A percentile compares a stretch with the other conserved stretches of the same genome.
phyloP scores from a whole-genome alignment of 2,329 filamentous ascomycete species.

The Whalleya microplaca region DNA sequence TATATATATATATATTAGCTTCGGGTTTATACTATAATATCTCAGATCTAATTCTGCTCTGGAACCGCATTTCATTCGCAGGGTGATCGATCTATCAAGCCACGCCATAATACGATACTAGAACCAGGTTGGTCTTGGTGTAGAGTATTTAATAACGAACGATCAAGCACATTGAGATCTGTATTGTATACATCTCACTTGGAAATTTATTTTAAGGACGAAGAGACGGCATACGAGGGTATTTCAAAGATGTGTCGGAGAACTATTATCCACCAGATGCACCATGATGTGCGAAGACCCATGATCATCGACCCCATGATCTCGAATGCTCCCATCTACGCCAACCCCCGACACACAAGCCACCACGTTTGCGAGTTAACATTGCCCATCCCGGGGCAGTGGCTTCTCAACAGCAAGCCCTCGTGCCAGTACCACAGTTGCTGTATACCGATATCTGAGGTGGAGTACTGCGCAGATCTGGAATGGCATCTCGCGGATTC shows the following conservation, averaged over 20 bases:
- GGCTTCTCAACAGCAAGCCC: not conserved
- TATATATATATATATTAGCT: not conserved
- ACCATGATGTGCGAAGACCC: slow-evolving; percentile 32
- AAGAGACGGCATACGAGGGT: not conserved
- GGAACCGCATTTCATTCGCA: not conserved
- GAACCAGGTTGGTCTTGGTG: not conserved
- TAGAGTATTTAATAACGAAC: not conserved
- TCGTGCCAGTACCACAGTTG: slow-evolving; percentile 33
- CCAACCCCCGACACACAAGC: slow-evolving; percentile 26
- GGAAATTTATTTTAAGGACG: not conserved
- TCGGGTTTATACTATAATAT: not conserved
- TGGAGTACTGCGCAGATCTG: slow-evolving; percentile 1
- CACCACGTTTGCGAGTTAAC: slow-evolving; percentile 30
- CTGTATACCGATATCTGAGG: slow-evolving; percentile 9
- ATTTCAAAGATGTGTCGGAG: slow-evolving; percentile 29
- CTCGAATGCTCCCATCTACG: slow-evolving; percentile 8
- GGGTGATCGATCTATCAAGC: not conserved
- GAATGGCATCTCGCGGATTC: no score
- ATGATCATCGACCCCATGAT: slow-evolving; percentile 22
- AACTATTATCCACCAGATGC: slow-evolving; percentile 30
- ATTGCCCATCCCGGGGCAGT: not conserved
- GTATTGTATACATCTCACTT: not conserved
- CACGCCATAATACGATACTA: not conserved
- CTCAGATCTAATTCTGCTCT: not conserved
- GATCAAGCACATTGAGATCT: not conserved